A percentile compares a stretch with the other conserved stretches of the same genome.
Evolutionary conservation across 1,284 basidiomycete genomes (phyloP).

Genomic region (Austropuccinia psidii): DNA sequence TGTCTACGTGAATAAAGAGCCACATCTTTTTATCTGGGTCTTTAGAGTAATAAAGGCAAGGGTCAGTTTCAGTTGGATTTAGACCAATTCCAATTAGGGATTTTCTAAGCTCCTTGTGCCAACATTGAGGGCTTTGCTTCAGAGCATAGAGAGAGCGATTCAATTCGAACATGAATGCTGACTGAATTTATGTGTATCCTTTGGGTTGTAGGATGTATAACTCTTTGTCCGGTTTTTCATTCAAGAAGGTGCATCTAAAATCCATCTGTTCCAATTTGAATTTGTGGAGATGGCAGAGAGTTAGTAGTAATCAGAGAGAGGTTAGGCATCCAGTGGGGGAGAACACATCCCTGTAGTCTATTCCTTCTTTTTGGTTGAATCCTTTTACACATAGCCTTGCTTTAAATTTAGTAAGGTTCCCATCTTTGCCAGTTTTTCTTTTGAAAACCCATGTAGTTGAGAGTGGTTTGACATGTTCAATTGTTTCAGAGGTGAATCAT

Average conservation of each 20-base stretch:
- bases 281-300: neutral
- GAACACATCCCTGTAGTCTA: slow-evolving; percentile 1
- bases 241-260: neutral
- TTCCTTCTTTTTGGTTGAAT: neutral
- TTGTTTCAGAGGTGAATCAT: neutral
- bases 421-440: slow-evolving; percentile 21
- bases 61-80: neutral
- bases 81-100: neutral
- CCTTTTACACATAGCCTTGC: neutral
- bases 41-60: neutral
- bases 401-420: slow-evolving; percentile 10
- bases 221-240: neutral
- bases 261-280: slow-evolving; percentile 1
- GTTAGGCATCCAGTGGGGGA: neutral
- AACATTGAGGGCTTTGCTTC: neutral
- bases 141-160: neutral
- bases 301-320: neutral
- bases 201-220: neutral
- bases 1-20: neutral
- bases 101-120: neutral
- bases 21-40: neutral
- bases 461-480: neutral
- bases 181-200: neutral
- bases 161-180: neutral
- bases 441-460: slow-evolving; percentile 49